Evolutionary conservation across 2,329 filamentous ascomycete species (phyloP), one percentile per base, ranked within the genome.

Genomic region (Monosporascus sp.): DNA sequence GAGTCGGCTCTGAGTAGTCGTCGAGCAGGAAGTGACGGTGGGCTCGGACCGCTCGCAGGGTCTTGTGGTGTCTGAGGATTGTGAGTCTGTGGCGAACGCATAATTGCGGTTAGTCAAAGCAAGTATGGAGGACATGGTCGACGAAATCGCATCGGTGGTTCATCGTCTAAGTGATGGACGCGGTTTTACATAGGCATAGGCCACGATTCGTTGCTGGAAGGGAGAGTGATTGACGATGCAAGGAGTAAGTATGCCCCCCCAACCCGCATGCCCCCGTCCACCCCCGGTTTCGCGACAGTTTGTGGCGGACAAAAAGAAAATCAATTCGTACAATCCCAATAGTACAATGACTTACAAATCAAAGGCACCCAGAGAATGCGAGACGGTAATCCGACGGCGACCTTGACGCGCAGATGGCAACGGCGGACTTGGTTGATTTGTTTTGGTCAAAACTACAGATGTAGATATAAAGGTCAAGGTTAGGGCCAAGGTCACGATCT

Each of bases 11-110:
- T 50, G 51, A 47, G 44, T 52, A 37, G 51, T 49, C 47, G 47
- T 52, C 49, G 54, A 44, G 54, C 44, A 54, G 59, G 59, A 51
- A 54, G 50, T 48, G 52, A 53, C 48, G 59, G 55, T 60, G 58
- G 58, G 55, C 51, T 55, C 55, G 58, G 59, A 48, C 44, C 59
- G 58, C 52, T 61, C 38, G 54, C 55, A 58, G 55, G 49, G 54
- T 49, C 53, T 56, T 54, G 53, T 50, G 52, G 45, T 47, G 55
- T 57, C 51, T 56, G 56, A 56, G 51, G 54, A 55, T 56, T 54
- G 58, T 59, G 55, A 56, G 60, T 54, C 54, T 59, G 56, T 57
- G 50, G 52, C 37, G 53, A 57, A 50, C 50, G 57, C 55, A 61
- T 59, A 24, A 54, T 49, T 52, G 27, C 43, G 24, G 56, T 63